These are phyloP conservation scores for Aristolochia contorta DNA, from an alignment of 164 flowering plant genomes.

Conservation along the genomic window DNA sequence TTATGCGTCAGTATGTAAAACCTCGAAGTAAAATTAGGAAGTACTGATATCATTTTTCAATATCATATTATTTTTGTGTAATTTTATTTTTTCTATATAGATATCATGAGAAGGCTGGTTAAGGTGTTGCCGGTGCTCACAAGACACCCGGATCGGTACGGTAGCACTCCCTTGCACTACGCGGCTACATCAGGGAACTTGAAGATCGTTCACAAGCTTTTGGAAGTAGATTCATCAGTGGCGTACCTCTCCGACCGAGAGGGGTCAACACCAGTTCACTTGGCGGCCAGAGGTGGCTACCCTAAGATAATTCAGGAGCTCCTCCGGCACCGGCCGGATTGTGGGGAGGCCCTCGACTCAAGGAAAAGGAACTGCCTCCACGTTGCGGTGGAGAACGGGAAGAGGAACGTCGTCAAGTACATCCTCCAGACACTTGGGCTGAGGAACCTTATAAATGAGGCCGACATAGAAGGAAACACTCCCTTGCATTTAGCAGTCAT, in stretches of 20 bases:
- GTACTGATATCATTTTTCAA: too few relatives aligned
- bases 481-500: conserved; percentile 4
- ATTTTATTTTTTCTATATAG: too few relatives aligned
- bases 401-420: background rate
- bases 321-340: background rate
- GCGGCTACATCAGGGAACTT: background rate
- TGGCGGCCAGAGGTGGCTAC: background rate
- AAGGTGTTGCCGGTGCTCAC: background rate
- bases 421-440: background rate
- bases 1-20: too few relatives aligned
- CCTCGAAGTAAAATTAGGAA: too few relatives aligned
- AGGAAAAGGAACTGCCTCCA: conserved; percentile 4
- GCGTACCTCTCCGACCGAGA: background rate
- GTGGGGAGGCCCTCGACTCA: background rate
- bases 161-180: conserved; percentile 1
- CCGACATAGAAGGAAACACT: background rate
- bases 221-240: background rate
- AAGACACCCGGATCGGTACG: background rate
- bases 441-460: background rate
- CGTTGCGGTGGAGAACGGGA: background rate
- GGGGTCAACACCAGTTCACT: background rate
- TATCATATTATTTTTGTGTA: too few relatives aligned
- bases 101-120: background rate
- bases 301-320: background rate
- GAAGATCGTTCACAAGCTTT: background rate